A percentile compares a stretch with the other conserved stretches of the same genome.
Conservation (phyloP, 192 early-diverging fungal genomes). For the Linnemannia schmuckeri region DNA sequence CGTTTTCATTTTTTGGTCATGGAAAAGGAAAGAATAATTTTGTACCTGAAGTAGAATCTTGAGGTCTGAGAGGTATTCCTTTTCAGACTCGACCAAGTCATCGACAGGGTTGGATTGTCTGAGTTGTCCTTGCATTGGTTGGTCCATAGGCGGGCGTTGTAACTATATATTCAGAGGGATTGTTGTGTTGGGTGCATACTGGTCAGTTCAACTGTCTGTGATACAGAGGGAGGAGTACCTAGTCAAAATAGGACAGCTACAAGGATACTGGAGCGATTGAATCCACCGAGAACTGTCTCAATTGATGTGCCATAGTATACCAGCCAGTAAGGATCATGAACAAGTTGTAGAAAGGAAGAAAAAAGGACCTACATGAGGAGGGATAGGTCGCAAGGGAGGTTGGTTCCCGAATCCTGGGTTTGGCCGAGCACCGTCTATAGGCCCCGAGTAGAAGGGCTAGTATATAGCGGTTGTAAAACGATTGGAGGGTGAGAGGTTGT, state of each 20-base stretch:
- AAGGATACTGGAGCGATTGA: background rate
- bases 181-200: background rate
- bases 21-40: background rate
- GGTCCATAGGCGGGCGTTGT: slow-evolving; percentile 44
- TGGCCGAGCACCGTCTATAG: slow-evolving; percentile 5
- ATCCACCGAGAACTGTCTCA: background rate
- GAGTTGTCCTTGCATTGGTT: slow-evolving; percentile 2
- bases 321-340: background rate
- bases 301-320: background rate
- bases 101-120: slow-evolving; percentile 56
- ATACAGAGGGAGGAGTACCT: background rate
- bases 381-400: slow-evolving; percentile 36
- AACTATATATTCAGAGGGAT: slow-evolving; percentile 22
- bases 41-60: slow-evolving; percentile 63
- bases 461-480: background rate
- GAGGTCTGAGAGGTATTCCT: slow-evolving; percentile 61
- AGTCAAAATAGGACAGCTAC: background rate
- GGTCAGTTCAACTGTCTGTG: background rate
- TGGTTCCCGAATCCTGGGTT: slow-evolving; percentile 38
- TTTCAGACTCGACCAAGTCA: slow-evolving; percentile 67
- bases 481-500: background rate
- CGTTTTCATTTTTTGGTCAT: too few relatives aligned
- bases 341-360: background rate
- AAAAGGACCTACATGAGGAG: slow-evolving; percentile 39
- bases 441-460: slow-evolving; percentile 29